Evolutionary conservation across 2,329 filamentous ascomycete species (phyloP), one percentile per base, ranked within the genome.

Genomic region (Verticillium nonalfalfae): DNA sequence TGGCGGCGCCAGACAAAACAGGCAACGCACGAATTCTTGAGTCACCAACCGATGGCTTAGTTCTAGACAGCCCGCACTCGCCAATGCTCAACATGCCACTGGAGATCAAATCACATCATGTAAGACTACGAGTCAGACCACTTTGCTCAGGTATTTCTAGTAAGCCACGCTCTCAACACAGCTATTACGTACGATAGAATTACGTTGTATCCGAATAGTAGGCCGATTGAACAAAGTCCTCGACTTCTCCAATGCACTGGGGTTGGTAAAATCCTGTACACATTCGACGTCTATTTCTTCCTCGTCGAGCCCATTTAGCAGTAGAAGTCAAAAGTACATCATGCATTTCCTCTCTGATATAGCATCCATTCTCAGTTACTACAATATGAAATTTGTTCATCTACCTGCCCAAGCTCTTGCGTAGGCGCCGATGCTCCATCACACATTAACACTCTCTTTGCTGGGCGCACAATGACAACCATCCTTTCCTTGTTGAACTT

Each of bases 131-230:
- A 55, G n/a, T 13, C 31, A 31, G 10, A 31, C 6, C 50, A 55
- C 15, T 18, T 55, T 26, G 18, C 26, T 6, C 7, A 21, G 18
- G 15, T 26, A 55, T 31, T 4, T 55, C 50, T 55, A 2, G 50
- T 26, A 2, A 55, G 50, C 50, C 50, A 18, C 7, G 31, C 50
- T 7, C 21, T 55, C 50, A 55, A 55, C 4, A 18, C 50, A 55
- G 50, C 50, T 55, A 6, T 31, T 18, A 55, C 50, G 10, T 55
- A 55, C 50, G 18, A 55, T 26, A 55, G n/a, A 10, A 55, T 55
- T 26, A 26, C 50, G 6, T 3, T 73, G 70, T 54, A 65, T 70
- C 59, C 69, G 71, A 59, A 64, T 61, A 0, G 55, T 74, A 4
- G 66, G 67, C 3, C 68, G 70, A 7, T 59, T 72, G 39, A 69